Evolutionary conservation across 768 basidiomycete genomes (phyloP), one percentile per base, ranked within the genome.

Genomic region (Suillus bovinus): DNA sequence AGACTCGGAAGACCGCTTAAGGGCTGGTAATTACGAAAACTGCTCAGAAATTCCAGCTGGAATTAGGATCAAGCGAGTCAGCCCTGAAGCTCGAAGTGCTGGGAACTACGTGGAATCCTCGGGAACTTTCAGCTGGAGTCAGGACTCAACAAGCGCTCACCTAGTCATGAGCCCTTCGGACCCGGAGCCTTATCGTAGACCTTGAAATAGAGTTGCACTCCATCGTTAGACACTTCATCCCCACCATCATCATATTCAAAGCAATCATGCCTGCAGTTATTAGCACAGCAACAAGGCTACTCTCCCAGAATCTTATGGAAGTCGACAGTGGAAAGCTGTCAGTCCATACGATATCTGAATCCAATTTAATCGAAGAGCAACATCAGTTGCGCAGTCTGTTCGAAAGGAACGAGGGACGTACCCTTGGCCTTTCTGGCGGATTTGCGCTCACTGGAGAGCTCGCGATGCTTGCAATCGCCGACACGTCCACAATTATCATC

Each of bases 401-500:
- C 4, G 67, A 73, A 54, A 67, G 73, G 62, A 74, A 74, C 63
- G 74, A 76, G 7, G 73, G 74, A 20, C 73, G 68, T n/a, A 61
- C 74, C 49, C 70, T 74, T 6, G 73, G 73, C 44, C 68, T 74
- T 34, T 71, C 74, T 1, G 66, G 67, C n/a, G 24, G 65, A 9
- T 75, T 67, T 47, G 27, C 68, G 20, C 54, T 56, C 22, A 54
- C 64, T 17, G 69, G 74, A 13, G 50, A 59, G 13, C 72, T 75
- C 31, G 65, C 63, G 24, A 33, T 71, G 56, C 67, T 75, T 52
- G 72, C 70, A 24, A 42, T 75, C 59, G 68, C 75, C 5, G 73
- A 74, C 13, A 62, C 68, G 42, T 60, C 71, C 34, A 61, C 69
- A 4, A 59, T 76, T 3, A 1, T 75, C 60, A 60, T 75, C 42